Percentiles rank a stretch among this genome's conserved stretches.
Evolutionary conservation across 441 rosid species (phyloP).

Genomic region (Breynia disticha): DNA sequence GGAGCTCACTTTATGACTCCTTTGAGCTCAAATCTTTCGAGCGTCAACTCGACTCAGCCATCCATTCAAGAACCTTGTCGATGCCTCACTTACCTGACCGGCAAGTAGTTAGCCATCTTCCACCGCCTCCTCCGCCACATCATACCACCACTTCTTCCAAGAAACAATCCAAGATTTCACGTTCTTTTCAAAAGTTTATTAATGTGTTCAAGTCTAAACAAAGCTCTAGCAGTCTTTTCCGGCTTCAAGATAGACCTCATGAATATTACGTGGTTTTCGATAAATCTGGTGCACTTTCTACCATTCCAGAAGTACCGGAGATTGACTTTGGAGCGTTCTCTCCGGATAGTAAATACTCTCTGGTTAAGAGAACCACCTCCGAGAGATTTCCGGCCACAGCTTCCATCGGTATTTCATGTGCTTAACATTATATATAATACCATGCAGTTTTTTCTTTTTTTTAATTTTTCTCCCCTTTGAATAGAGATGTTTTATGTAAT

Average conservation of each 20-base stretch:
- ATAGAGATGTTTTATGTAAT: no score
- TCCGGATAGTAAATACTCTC: constrained; percentile 32
- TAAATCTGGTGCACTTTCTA: constrained; percentile 55
- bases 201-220: constrained; percentile 43
- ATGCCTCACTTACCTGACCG: constrained; percentile 46
- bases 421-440: constrained; percentile 13
- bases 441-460: no score
- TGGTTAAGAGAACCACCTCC: constrained; percentile 33
- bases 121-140: constrained; percentile 12
- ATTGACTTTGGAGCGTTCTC: constrained; percentile 38
- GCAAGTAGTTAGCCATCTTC: constrained; percentile 10
- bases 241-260: constrained; percentile 20
- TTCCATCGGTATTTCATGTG: constrained; percentile 45
- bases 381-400: constrained; percentile 40
- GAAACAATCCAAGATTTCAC: constrained; percentile 55
- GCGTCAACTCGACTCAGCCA: constrained; percentile 64
- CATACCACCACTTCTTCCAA: constrained; percentile 8
- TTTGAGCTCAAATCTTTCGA: constrained; percentile 70
- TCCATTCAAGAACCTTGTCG: constrained; percentile 42
- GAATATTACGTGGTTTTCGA: constrained; percentile 46
- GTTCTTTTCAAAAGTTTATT: constrained; percentile 46
- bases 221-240: constrained; percentile 14
- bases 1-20: constrained; percentile 69
- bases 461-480: no score
- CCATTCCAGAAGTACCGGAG: constrained; percentile 77